Percentiles rank a stretch among this genome's conserved stretches.
These are phyloP conservation scores for Fraxinus platypoda DNA, from an alignment of 305 asterid species.

Conservation along the genomic window DNA sequence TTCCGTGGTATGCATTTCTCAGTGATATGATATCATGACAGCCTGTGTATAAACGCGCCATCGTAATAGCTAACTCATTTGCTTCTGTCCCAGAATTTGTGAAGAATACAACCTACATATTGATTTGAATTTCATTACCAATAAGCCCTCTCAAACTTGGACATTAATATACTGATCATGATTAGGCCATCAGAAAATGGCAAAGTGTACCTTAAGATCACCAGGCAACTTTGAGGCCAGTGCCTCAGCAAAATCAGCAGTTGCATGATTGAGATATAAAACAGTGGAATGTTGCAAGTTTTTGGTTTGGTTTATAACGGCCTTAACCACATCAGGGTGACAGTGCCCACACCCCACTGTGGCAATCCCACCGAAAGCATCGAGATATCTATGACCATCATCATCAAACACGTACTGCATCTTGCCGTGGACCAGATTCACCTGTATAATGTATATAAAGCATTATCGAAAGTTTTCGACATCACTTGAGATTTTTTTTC, in stretches of 20 bases:
- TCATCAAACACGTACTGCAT: slow-evolving; percentile 83
- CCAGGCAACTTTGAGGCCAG: slow-evolving; percentile 71
- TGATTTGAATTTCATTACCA: background rate
- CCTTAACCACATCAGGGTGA: slow-evolving; percentile 80
- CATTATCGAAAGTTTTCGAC: background rate
- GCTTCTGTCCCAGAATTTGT: slow-evolving; percentile 78
- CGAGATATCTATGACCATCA: slow-evolving; percentile 67
- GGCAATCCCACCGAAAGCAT: slow-evolving; percentile 81
- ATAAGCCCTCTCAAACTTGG: background rate
- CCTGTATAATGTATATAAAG: slow-evolving; percentile 44
- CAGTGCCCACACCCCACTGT: slow-evolving; percentile 88
- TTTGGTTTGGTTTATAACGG: slow-evolving; percentile 61
- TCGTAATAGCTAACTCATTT: slow-evolving; percentile 66
- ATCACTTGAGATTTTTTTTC: background rate
- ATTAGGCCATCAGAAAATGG: background rate
- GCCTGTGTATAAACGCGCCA: slow-evolving; percentile 62
- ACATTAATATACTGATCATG: background rate
- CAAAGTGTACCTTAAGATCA: slow-evolving; percentile 54
- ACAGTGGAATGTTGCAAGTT: slow-evolving; percentile 70
- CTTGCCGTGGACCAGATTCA: slow-evolving; percentile 78
- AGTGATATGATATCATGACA: slow-evolving; percentile 54
- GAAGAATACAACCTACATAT: slow-evolving; percentile 55
- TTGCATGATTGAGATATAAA: slow-evolving; percentile 64
- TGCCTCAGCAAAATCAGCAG: slow-evolving; percentile 82
- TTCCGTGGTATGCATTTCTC: slow-evolving; percentile 70